Conservation (phyloP, 768 basidiomycete genomes). For the Suillus discolor region DNA sequence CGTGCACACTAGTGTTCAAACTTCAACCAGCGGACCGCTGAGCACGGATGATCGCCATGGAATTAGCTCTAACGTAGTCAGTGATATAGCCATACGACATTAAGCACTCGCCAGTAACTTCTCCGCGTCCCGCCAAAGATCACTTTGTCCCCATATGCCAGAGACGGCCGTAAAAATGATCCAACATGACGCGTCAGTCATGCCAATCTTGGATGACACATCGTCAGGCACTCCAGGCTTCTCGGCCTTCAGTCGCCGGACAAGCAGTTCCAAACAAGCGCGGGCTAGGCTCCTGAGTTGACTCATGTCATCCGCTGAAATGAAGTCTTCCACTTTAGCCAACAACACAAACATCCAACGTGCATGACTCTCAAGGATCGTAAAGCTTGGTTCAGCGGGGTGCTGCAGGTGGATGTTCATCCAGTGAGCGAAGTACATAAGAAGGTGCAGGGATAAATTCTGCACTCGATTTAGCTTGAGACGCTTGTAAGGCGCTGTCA, state of each 20-base stretch:
- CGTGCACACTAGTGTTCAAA: not conserved
- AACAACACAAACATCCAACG: constrained; percentile 82
- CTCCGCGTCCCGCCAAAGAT: constrained; percentile 80
- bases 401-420: constrained; percentile 62
- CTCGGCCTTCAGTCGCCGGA: constrained; percentile 23
- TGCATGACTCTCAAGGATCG: constrained; percentile 59
- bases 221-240: not conserved
- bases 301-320: constrained; percentile 77
- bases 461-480: constrained; percentile 31
- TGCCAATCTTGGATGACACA: constrained; percentile 30
- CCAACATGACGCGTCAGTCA: constrained; percentile 64
- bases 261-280: constrained; percentile 56
- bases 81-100: not conserved
- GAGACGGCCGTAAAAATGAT: constrained; percentile 66
- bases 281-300: constrained; percentile 76
- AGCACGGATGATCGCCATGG: not conserved
- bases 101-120: constrained; percentile 39
- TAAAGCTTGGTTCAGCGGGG: constrained; percentile 36
- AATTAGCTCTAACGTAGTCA: not conserved
- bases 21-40: too few relatives aligned
- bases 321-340: constrained; percentile 63
- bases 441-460: constrained; percentile 70
- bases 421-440: constrained; percentile 88
- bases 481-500: not conserved
- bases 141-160: constrained; percentile 76